Base-by-base conservation (phyloP, 768 basidiomycete genomes). In the Amanita rimosa region DNA sequence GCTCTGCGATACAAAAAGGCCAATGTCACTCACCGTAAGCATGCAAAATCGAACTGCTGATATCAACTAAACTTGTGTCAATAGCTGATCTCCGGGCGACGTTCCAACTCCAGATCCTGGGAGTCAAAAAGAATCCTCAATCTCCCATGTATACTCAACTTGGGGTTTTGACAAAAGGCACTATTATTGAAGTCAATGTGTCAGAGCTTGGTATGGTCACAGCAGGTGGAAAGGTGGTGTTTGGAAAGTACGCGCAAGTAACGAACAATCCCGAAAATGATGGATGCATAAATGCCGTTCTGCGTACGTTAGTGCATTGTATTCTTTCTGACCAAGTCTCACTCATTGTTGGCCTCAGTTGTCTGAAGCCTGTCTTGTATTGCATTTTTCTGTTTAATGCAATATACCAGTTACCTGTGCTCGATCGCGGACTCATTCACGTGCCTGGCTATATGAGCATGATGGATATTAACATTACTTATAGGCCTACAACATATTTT, bases 121-220 rank as follows among this genome's bases (percentile, higher is more conserved):
- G 90, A 39, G 96, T 99, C 49, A 99, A 99, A 76, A 98, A 98
- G 73, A 99, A 99, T 60, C 96, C 96, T 21, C 96, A 98, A 63
- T 96, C 93, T 16, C 95, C 96, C 0, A 94, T 94, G 87, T 94
- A 93, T 61, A 93, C 92, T 0, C 89, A 92, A 60, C 79, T 94
- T 35, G 95, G 95, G 44, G 96, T 99, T 33, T 77, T 99, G 69
- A 98, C 96, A 3, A 98, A 98, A 65, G 96, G 96, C 43, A 99
- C 96, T 1, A 83, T 99, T 55, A 85, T 99, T 49, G 96, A 99
- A 63, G 95, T 98, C 57, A 98, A 99, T 58, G 92, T 96, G n/a
- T 95, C 93, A 36, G 95, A 98, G 64, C 71, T 98, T 53, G 95
- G 95, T 48, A 84, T 97, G 78, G 95, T 98, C 33, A 97, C 95